These are phyloP conservation scores for Eucalyptus sideroxylon DNA, from an alignment of 345 rosid species.

Conservation along the genomic window DNA sequence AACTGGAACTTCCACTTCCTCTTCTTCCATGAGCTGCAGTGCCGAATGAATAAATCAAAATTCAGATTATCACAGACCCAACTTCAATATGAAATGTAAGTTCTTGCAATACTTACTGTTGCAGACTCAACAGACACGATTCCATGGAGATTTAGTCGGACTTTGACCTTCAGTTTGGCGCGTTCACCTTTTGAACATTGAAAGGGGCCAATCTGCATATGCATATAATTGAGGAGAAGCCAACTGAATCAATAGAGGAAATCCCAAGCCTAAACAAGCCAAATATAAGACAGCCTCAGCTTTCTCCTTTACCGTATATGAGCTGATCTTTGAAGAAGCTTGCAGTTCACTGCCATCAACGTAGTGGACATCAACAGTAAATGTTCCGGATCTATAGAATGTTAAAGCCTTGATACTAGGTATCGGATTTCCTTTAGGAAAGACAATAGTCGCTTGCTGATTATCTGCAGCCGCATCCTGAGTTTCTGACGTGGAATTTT, in stretches of 20 bases:
- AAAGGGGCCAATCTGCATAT: slow-evolving; percentile 82
- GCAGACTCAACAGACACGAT: slow-evolving; percentile 80
- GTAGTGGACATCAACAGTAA: slow-evolving; percentile 70
- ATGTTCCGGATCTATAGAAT: slow-evolving; percentile 67
- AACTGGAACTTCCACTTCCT: slow-evolving; percentile 75
- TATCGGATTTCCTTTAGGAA: slow-evolving; percentile 77
- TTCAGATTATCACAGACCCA: not conserved
- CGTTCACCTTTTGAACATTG: slow-evolving; percentile 59
- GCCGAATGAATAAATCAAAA: not conserved
- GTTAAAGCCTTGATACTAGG: slow-evolving; percentile 88
- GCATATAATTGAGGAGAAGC: not conserved
- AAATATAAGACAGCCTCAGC: not conserved
- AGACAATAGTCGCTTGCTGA: slow-evolving; percentile 67
- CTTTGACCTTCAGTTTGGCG: slow-evolving; percentile 85
- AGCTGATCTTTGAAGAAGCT: slow-evolving; percentile 60
- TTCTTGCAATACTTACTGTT: slow-evolving; percentile 28
- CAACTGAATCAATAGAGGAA: not conserved
- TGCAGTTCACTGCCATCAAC: slow-evolving; percentile 49
- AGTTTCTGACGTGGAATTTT: slow-evolving; percentile 51
- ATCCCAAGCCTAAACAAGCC: not conserved
- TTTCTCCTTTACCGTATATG: slow-evolving; percentile 45
- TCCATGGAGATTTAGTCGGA: slow-evolving; percentile 79
- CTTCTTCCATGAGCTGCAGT: slow-evolving; percentile 81
- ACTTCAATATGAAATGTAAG: not conserved
- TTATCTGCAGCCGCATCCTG: slow-evolving; percentile 55